Evolutionary conservation across 2,329 filamentous ascomycete genomes (phyloP).

Genomic region (Pyrenophora graminea): DNA sequence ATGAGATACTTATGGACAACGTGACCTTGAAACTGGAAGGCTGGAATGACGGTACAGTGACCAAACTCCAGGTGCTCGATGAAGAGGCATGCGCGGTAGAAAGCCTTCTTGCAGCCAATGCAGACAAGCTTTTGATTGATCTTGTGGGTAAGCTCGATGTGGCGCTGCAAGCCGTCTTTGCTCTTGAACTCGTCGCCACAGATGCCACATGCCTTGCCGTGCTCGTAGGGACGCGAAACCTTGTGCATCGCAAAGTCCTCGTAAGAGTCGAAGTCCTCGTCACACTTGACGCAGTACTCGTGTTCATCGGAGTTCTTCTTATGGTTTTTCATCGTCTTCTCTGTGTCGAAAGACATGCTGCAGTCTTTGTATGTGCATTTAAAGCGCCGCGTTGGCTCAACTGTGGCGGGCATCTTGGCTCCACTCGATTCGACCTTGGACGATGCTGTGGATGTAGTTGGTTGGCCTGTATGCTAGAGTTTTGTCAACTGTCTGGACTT

Average conservation of each 20-base stretch:
- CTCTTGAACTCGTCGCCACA: conserved; percentile 62
- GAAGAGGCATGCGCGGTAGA: conserved; percentile 54
- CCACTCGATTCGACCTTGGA: too few species aligned
- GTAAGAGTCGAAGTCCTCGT: conserved; percentile 52
- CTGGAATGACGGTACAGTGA: conserved; percentile 52
- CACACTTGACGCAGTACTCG: conserved; percentile 53
- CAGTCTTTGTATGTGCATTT: conserved; percentile 55
- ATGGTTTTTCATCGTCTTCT: conserved; percentile 56
- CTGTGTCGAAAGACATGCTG: conserved; percentile 50
- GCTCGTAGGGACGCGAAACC: conserved; percentile 38
- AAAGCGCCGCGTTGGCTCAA: conserved; percentile 28
- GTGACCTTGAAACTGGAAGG: conserved; percentile 52
- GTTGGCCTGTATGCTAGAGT: too few species aligned
- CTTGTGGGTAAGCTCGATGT: conserved; percentile 56
- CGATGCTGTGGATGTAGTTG: too few species aligned
- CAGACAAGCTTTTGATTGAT: conserved; percentile 57
- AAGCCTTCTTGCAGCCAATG: conserved; percentile 56
- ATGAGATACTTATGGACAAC: conserved; percentile 57
- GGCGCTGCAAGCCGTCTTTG: conserved; percentile 55
- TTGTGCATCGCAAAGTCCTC: conserved; percentile 56
- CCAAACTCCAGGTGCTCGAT: conserved; percentile 61
- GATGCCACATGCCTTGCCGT: conserved; percentile 60
- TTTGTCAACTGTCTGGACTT: too few species aligned
- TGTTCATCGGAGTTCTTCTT: conserved; percentile 53
- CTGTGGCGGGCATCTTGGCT: conserved; percentile 30